Evolutionary conservation across 2,329 filamentous ascomycete species (phyloP), one percentile per base, ranked within the genome.

Genomic region (Huntiella savannae): DNA sequence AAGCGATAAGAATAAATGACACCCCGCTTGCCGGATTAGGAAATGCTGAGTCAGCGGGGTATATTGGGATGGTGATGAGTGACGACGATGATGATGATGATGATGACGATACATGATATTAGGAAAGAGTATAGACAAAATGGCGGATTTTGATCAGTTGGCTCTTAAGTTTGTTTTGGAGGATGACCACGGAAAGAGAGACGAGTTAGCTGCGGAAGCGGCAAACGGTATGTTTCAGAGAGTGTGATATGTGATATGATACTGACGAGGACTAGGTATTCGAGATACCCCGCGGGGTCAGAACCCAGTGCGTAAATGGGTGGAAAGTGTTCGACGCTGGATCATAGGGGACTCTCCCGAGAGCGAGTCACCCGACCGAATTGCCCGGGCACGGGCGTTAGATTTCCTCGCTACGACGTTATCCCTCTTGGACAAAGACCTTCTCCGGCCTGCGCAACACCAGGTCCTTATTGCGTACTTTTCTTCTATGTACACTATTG

Each of bases 331-430:
- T 47, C 65, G 69, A 52, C 64, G 63, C 46, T 73, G 70, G 70
- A 70, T 73, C 37, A 54, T 55, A 50, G 62, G 62, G 34, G 59
- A 58, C 7, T 60, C 60, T 13, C 64, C 66, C 44, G 62, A 61
- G 12, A 61, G 63, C 32, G 58, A 60, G n/a, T 61, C 59, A 33
- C 63, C 65, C n/a, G 64, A 71, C 51, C 65, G 72, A 57, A 71
- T 73, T 28, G 60, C 67, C 2, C 63, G 71, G 41, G 67, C 71
- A 11, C 73, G 70, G 54, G 73, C 72, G 5, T 55, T 76, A 42
- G 65, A 68, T n/a, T 77, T 75, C 50, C 59, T 77, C 22, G 69
- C 72, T 1, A 59, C 60, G 16, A 75, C 73, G 0, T 57, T 77
- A 11, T 60, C 67, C 41, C 60, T 62, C n/a, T 54, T 76, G 11